Percentiles rank a stretch among this genome's conserved stretches.
Conservation (phyloP, 108 stramenopile genomes). For the Parmales sp. region DNA sequence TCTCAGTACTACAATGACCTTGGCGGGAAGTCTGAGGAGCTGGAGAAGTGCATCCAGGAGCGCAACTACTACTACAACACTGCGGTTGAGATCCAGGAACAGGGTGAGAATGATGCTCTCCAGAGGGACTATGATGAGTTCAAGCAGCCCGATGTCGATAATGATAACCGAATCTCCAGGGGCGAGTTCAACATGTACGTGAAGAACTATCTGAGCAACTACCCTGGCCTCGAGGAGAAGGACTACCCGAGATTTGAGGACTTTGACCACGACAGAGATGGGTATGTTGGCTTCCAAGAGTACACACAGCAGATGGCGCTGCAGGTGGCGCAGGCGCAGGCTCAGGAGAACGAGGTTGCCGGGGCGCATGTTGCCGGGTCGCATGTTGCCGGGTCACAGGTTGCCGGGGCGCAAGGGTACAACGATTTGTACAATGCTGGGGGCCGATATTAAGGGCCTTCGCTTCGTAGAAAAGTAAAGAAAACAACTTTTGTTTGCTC, state of each 20-base stretch:
- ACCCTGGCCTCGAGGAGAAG: constrained; percentile 74
- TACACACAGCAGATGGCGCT: constrained; percentile 80
- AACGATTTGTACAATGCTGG: no score
- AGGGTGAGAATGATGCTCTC: constrained; percentile 67
- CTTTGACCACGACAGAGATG: constrained; percentile 87
- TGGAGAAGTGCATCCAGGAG: constrained; percentile 42
- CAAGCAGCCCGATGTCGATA: constrained; percentile 91
- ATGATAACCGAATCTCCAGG: constrained; percentile 82
- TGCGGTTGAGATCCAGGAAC: constrained; percentile 31
- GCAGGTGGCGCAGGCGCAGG: constrained; percentile 67
- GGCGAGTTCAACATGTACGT: constrained; percentile 91
- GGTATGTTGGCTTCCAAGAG: constrained; percentile 81
- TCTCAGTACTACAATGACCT: constrained; percentile 86
- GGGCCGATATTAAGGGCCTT: no score
- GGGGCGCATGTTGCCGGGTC: no score
- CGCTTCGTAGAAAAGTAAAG: no score
- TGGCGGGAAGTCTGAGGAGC: constrained; percentile 71
- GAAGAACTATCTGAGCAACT: constrained; percentile 77
- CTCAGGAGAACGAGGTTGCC: constrained; percentile 30
- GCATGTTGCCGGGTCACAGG: no score
- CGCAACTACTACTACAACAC: background rate
- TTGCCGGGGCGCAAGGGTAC: no score
- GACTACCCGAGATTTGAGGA: constrained; percentile 94
- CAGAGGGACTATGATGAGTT: constrained; percentile 95
- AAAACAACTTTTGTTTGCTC: no score